These are phyloP conservation scores for Phialophora tarda DNA, from an alignment of 2,329 filamentous ascomycete species.

Conservation along the genomic window DNA sequence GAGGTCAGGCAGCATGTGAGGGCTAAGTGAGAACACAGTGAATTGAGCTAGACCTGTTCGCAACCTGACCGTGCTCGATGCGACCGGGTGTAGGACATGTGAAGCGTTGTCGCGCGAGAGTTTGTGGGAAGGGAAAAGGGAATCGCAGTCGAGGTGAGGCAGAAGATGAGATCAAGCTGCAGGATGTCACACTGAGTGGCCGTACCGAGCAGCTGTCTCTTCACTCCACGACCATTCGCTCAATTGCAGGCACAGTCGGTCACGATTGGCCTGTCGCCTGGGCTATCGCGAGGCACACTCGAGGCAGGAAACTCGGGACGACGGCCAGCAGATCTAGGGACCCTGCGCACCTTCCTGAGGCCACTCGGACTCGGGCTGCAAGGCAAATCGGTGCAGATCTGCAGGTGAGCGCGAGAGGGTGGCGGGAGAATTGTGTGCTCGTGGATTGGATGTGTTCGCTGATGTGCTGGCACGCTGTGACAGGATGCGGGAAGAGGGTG, in stretches of 20 bases:
- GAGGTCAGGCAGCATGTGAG: constrained; percentile 16
- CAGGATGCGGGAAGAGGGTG: constrained; percentile 17
- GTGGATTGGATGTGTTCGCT: constrained; percentile 13
- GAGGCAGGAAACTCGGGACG: constrained; percentile 15
- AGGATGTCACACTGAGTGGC: constrained; percentile 12
- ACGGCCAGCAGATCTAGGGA: constrained; percentile 18
- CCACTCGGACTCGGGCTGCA: constrained; percentile 17
- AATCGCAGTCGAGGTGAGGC: constrained; percentile 12
- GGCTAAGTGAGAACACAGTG: constrained; percentile 3
- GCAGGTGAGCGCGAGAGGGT: constrained; percentile 9
- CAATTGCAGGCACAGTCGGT: constrained; percentile 17
- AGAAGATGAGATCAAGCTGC: constrained; percentile 25
- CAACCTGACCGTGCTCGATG: constrained; percentile 10
- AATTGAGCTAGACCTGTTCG: constrained; percentile 8
- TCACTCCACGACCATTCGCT: constrained; percentile 18
- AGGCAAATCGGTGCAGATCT: constrained; percentile 19
- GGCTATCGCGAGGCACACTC: constrained; percentile 16
- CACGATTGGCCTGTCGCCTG: constrained; percentile 6
- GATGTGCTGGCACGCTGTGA: constrained; percentile 33
- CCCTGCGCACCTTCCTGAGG: constrained; percentile 24
- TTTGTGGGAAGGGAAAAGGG: not conserved
- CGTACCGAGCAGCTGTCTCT: constrained; percentile 12
- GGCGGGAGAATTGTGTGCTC: constrained; percentile 5
- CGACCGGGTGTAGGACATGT: constrained; percentile 12
- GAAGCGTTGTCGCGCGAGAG: constrained; percentile 13